These are phyloP conservation scores for Alopecurus myosuroides DNA, from an alignment of 176 grass and related monocot species.

Conservation along the genomic window DNA sequence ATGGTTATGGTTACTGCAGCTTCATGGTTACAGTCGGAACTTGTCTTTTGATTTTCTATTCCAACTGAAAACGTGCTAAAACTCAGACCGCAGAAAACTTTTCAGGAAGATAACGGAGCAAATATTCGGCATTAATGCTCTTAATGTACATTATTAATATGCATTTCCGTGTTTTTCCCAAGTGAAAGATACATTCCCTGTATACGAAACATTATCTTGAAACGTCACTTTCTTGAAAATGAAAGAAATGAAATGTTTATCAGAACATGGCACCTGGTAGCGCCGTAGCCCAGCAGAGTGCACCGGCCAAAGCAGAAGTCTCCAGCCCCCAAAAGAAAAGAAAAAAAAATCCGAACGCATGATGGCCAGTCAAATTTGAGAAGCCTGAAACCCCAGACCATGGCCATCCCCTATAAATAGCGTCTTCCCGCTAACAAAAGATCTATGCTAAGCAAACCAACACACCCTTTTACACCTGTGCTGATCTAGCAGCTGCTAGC, in stretches of 20 bases:
- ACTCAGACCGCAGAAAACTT: not conserved
- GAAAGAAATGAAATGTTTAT: not conserved
- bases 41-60: not conserved
- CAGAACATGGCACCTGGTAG: not conserved
- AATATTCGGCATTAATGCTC: not conserved
- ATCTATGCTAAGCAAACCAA: not conserved
- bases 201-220: not conserved
- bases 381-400: conserved; percentile 8
- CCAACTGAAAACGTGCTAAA: not conserved
- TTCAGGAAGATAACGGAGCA: not conserved
- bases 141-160: not conserved
- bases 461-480: conserved; percentile 15
- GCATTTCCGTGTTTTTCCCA: not conserved
- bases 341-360: not conserved
- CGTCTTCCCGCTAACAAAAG: conserved; percentile 21
- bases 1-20: too few relatives aligned
- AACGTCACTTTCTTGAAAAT: not conserved
- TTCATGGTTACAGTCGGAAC: too few relatives aligned
- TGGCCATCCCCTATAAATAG: conserved; percentile 57
- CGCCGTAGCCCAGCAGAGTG: not conserved
- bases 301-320: not conserved
- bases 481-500: conserved; percentile 13
- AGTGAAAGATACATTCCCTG: not conserved
- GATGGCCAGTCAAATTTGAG: conserved; percentile 17
- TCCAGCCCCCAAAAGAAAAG: not conserved